phyloP scores from a whole-genome alignment of 2,329 filamentous ascomycete species.

The Epichloe baconii region DNA sequence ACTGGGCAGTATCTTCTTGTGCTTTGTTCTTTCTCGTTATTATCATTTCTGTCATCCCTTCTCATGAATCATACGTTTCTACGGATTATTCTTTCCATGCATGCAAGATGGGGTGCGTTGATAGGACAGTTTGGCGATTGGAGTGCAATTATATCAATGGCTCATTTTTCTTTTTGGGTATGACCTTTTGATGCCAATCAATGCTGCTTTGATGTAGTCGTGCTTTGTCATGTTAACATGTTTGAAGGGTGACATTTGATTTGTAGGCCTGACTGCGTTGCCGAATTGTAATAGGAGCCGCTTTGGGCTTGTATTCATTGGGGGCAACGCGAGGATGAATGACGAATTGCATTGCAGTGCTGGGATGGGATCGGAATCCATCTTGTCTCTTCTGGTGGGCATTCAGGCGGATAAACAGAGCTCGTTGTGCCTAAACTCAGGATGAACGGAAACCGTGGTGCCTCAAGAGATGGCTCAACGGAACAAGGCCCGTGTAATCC shows the following conservation, averaged over 20 bases:
- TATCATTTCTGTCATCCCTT: not conserved
- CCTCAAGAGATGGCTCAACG: too few relatives aligned
- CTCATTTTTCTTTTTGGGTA: not conserved
- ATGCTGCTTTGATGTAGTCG: not conserved
- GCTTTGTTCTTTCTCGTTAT: conserved; percentile 5
- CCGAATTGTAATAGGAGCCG: too few relatives aligned
- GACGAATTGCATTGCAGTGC: too few relatives aligned
- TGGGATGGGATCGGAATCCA: too few relatives aligned
- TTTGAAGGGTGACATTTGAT: too few relatives aligned
- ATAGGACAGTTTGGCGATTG: conserved; percentile 39
- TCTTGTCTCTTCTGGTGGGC: too few relatives aligned
- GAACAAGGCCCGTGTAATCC: not conserved
- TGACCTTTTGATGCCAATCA: not conserved
- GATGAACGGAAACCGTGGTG: too few relatives aligned
- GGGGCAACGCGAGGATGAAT: too few relatives aligned
- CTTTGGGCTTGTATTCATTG: too few relatives aligned
- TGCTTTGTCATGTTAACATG: too few relatives aligned
- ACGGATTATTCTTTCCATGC: not conserved
- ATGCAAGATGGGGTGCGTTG: conserved; percentile 22
- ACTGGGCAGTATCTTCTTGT: not conserved
- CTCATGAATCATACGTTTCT: not conserved
- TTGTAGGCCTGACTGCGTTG: too few relatives aligned
- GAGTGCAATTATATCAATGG: conserved; percentile 32
- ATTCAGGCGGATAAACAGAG: not conserved
- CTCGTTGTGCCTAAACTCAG: not conserved